Conservation (phyloP, 2,329 filamentous ascomycete genomes). For the Aspergillus intermedius region DNA sequence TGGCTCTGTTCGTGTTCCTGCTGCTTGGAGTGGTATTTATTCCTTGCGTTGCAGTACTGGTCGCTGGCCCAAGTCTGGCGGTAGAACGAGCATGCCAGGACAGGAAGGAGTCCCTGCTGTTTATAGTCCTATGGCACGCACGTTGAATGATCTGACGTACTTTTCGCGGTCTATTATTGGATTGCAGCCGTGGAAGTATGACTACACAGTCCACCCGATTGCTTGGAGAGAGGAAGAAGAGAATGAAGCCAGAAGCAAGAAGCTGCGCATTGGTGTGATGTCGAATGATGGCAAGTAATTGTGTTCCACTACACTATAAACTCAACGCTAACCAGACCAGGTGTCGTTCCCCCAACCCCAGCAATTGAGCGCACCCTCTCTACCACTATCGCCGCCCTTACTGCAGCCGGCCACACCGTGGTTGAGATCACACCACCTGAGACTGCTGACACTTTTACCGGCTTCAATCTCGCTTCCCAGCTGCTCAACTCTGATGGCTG, state of each 20-base stretch:
- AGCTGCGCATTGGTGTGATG: conserved; percentile 69
- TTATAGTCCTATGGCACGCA: conserved; percentile 88
- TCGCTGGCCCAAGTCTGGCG: conserved; percentile 79
- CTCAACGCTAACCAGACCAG: conserved; percentile 16
- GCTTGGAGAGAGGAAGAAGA: conserved; percentile 63
- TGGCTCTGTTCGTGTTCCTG: conserved; percentile 77
- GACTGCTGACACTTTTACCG: conserved; percentile 70
- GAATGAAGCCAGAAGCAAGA: conserved; percentile 54
- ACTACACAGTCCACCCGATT: conserved; percentile 79
- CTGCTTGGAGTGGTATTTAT: conserved; percentile 86
- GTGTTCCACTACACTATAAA: background rate
- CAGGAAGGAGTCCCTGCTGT: conserved; percentile 86
- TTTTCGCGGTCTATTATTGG: conserved; percentile 71
- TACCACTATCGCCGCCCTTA: conserved; percentile 62
- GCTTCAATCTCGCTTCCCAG: conserved; percentile 67
- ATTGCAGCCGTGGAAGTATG: conserved; percentile 85
- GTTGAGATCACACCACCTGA: conserved; percentile 59
- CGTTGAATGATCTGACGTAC: conserved; percentile 73
- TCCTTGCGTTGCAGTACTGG: conserved; percentile 80
- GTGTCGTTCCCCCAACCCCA: conserved; percentile 78
- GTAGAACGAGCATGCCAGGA: conserved; percentile 81
- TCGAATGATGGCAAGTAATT: conserved; percentile 56
- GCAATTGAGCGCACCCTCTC: conserved; percentile 73
- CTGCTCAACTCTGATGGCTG: conserved; percentile 82
- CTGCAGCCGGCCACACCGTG: conserved; percentile 68